Evolutionary conservation across 768 basidiomycete genomes (phyloP).

Genomic region (Termitomyces sp.): DNA sequence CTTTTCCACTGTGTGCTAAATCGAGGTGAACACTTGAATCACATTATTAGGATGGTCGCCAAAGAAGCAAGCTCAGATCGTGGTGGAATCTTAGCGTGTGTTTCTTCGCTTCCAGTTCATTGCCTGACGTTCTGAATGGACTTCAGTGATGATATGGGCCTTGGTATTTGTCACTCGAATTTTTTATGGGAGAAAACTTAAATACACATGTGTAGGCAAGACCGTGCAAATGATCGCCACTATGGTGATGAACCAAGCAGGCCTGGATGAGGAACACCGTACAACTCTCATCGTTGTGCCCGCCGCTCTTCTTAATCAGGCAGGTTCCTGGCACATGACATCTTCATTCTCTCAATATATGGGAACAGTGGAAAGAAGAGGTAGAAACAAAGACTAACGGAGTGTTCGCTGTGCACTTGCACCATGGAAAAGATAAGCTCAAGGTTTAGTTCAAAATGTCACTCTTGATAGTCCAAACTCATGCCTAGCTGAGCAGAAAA

Average conservation of each 20-base stretch:
- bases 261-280: conserved; percentile 34
- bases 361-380: conserved; percentile 64
- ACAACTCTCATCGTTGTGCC: conserved; percentile 75
- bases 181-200: neutral
- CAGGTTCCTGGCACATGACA: conserved; percentile 15
- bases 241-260: conserved; percentile 63
- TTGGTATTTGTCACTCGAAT: conserved; percentile 28
- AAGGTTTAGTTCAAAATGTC: conserved; percentile 26
- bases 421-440: conserved; percentile 68
- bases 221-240: conserved; percentile 80
- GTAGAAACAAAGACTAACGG: conserved; percentile 62
- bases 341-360: neutral
- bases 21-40: neutral
- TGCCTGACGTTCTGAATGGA: neutral
- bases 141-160: conserved; percentile 66
- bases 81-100: conserved; percentile 63
- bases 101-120: conserved; percentile 22
- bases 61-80: conserved; percentile 47
- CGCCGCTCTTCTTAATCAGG: conserved; percentile 69
- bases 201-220: conserved; percentile 36
- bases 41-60: conserved; percentile 53
- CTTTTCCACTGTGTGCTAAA: neutral
- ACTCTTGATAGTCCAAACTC: neutral
- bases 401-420: conserved; percentile 57
- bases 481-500: conserved; percentile 21